Base-by-base conservation (phyloP, 768 basidiomycete genomes). In the Amylocystis lapponica region DNA sequence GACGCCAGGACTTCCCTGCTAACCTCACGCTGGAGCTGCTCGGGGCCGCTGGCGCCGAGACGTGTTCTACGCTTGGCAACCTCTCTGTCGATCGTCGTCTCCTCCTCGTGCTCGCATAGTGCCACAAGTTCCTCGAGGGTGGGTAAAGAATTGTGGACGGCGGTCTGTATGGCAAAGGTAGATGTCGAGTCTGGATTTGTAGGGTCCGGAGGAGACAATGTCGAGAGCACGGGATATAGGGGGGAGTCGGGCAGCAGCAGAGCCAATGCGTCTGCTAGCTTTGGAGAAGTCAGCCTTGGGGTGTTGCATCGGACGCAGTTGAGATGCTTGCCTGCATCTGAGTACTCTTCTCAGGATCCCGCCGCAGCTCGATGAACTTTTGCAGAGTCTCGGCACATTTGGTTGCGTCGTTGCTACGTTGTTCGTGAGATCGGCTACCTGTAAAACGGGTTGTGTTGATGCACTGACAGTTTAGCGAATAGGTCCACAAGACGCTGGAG, bases 321-420 rank as follows among this genome's bases (percentile, higher is more conserved):
- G 14, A 6, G 20, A 14, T 14, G 48, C 60, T 29, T 55, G 81
- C 87, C 65, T 90, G 74, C 45, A 66, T 57, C 21, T 70, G 68
- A 4, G 76, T 75, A 5, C 86, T 39, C 10, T 22, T 36, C 7
- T 42, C 88, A 47, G 79, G 69, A 35, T 75, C 66, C 35, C 78
- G 71, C 26, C 76, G 75, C 2, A 81, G 59, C 4, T 79, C 73
- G 13, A 97, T 65, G 23, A 89, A 63, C 53, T 82, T 90, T 56
- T 96, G 90, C 33, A 95, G 58, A 1, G 72, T 68, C 59, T 92
- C 87, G 2, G 87, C 92, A 46, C 83, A 86, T 65, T 88, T 95
- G 5, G 68, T 66, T 0, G 72, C 75, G 56, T 98, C 93, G 29
- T 76, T 66, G 4, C 93, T 92, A 27, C 27, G 34, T 39, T 19